Conservation (phyloP, 352 stramenopile species). For the Thraustochytrium sp. region DNA sequence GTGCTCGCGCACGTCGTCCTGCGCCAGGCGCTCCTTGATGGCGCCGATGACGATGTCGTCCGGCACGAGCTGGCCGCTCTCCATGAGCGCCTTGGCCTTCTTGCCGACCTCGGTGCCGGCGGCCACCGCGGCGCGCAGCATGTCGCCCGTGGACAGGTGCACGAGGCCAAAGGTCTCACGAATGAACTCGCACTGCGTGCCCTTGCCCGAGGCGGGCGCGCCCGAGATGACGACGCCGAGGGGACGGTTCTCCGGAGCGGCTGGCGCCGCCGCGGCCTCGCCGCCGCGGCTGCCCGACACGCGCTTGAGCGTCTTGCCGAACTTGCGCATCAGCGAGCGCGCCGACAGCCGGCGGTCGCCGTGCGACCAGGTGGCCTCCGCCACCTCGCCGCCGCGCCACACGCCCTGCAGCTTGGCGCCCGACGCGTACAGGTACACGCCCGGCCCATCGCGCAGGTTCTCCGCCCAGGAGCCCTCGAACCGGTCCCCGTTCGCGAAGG, state of each 20-base stretch:
- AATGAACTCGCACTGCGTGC: conserved; percentile 90
- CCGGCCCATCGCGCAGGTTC: background rate
- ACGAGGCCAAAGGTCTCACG: conserved; percentile 79
- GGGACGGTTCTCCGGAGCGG: no score
- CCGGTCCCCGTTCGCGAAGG: conserved; percentile 17
- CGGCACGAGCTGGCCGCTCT: conserved; percentile 65
- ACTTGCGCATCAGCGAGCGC: background rate
- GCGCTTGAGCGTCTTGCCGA: background rate
- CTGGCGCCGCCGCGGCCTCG: no score
- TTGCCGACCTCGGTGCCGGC: conserved; percentile 61
- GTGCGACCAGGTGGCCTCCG: background rate
- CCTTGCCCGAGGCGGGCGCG: conserved; percentile 85
- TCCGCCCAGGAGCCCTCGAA: conserved; percentile 13
- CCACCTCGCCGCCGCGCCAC: background rate
- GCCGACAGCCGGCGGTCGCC: background rate
- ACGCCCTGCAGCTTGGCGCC: conserved; percentile 4
- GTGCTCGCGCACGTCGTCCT: conserved; percentile 71
- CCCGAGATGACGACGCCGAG: conserved; percentile 75
- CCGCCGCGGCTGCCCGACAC: background rate
- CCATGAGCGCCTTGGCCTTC: conserved; percentile 68
- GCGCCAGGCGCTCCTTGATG: conserved; percentile 64
- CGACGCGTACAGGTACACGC: conserved; percentile 18
- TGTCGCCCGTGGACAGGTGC: conserved; percentile 88
- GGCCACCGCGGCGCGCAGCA: conserved; percentile 77
- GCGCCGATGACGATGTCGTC: conserved; percentile 66